Percentiles rank a stretch among this genome's conserved stretches.
These are phyloP conservation scores for Hypocreales sp. DNA, from an alignment of 2,329 filamentous ascomycete species.

Conservation along the genomic window DNA sequence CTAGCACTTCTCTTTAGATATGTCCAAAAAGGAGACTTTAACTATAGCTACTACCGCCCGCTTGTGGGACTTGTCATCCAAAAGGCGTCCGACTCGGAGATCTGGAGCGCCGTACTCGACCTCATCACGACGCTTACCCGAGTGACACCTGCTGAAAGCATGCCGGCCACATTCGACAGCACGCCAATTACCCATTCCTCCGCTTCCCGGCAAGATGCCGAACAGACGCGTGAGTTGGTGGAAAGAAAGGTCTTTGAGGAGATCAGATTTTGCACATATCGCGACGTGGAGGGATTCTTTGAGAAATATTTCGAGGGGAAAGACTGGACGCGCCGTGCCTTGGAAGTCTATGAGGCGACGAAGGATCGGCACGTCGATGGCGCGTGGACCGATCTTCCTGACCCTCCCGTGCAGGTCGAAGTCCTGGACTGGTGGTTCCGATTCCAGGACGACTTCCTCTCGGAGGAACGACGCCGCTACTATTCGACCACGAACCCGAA, in stretches of 20 bases:
- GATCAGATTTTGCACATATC: constrained; percentile 3
- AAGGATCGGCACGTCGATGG: too few species aligned
- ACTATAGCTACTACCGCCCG: neutral
- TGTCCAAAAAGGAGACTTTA: neutral
- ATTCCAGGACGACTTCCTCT: too few species aligned
- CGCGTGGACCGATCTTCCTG: constrained; percentile 1
- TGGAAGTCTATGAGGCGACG: too few species aligned
- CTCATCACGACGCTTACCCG: neutral
- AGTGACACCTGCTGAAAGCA: constrained; percentile 1
- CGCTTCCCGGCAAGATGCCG: constrained; percentile 3
- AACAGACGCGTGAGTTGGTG: too few species aligned
- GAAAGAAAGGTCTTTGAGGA: constrained; percentile 3
- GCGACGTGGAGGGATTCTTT: too few species aligned
- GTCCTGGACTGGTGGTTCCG: constrained; percentile 1
- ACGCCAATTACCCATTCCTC: constrained; percentile 4
- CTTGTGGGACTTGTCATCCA: neutral
- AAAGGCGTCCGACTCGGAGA: neutral
- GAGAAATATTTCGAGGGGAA: too few species aligned
- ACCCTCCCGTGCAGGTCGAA: neutral
- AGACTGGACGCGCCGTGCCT: too few species aligned
- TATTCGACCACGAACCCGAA: too few species aligned
- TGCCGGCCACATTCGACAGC: neutral
- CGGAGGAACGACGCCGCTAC: too few species aligned
- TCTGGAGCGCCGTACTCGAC: constrained; percentile 1
- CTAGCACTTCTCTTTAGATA: neutral